Conservation (phyloP, 169 alveolate genomes). For the Plasmodium adleri region DNA sequence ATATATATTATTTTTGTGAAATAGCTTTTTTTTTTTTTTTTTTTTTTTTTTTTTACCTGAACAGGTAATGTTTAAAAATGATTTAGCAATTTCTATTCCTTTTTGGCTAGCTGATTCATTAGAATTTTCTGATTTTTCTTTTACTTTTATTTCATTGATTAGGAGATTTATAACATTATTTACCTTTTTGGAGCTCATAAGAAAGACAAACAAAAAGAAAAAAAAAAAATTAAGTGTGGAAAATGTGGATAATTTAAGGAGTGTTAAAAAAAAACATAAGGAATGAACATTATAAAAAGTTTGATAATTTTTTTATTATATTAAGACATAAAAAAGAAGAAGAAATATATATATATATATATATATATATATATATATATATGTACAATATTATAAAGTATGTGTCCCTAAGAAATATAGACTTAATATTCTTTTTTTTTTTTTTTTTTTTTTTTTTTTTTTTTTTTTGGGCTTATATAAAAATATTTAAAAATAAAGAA, state of each 20-base stretch:
- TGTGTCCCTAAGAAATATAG: too few species aligned
- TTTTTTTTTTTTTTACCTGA: slow-evolving; percentile 44
- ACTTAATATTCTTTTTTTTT: too few species aligned
- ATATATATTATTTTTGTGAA: too few species aligned
- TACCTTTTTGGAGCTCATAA: slow-evolving; percentile 47
- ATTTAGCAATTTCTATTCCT: slow-evolving; percentile 67
- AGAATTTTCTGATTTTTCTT: slow-evolving; percentile 47
- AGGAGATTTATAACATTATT: slow-evolving; percentile 68
- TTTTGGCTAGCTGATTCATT: slow-evolving; percentile 35
- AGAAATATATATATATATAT: not conserved
- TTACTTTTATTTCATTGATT: slow-evolving; percentile 69
- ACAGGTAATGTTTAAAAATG: slow-evolving; percentile 64
- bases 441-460: too few species aligned
- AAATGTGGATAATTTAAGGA: too few species aligned
- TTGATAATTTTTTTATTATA: too few species aligned
- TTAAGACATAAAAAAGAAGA: too few species aligned
- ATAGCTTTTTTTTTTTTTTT: not conserved
- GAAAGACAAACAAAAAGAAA: slow-evolving; percentile 4
- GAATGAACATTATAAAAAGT: too few species aligned
- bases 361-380: slow-evolving; percentile 5
- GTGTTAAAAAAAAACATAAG: too few species aligned
- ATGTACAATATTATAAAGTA: not conserved
- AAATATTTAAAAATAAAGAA: too few species aligned
- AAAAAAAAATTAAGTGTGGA: not conserved
- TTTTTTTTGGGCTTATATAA: too few species aligned